Percentiles rank a stretch among this genome's conserved stretches.
These are phyloP conservation scores for Tuber calosporum DNA, from an alignment of 495 filamentous ascomycete species.

Conservation along the genomic window DNA sequence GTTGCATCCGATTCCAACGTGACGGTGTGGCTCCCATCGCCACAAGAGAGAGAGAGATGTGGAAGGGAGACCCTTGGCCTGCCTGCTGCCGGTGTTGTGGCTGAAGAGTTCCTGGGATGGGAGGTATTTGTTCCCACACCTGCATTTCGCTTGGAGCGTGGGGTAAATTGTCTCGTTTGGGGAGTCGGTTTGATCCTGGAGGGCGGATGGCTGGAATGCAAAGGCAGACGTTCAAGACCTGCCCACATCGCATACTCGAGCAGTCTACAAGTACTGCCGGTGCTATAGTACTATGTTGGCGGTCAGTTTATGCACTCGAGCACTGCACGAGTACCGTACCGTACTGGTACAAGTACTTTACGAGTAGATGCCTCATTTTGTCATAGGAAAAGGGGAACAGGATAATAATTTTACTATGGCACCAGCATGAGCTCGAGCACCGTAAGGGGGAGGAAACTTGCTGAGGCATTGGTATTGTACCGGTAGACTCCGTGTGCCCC, in stretches of 20 bases:
- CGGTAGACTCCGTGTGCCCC: not conserved
- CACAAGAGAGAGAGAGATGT: not conserved
- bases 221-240: not conserved
- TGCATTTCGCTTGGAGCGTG: not conserved
- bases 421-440: not conserved
- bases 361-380: not conserved
- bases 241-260: not conserved
- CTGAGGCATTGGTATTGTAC: not conserved
- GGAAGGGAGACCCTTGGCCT: not conserved
- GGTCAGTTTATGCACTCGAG: not conserved
- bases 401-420: not conserved
- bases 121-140: not conserved
- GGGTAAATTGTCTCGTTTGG: not conserved
- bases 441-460: not conserved
- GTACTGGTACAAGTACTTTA: not conserved
- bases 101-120: not conserved
- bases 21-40: not conserved
- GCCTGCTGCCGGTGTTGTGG: not conserved
- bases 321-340: not conserved
- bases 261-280: no score
- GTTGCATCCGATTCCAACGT: not conserved
- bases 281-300: no score
- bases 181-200: not conserved
- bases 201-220: not conserved
- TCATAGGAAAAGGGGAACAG: not conserved